Evolutionary conservation across 768 basidiomycete species (phyloP).

Genomic region (Naganishia onofrii): DNA sequence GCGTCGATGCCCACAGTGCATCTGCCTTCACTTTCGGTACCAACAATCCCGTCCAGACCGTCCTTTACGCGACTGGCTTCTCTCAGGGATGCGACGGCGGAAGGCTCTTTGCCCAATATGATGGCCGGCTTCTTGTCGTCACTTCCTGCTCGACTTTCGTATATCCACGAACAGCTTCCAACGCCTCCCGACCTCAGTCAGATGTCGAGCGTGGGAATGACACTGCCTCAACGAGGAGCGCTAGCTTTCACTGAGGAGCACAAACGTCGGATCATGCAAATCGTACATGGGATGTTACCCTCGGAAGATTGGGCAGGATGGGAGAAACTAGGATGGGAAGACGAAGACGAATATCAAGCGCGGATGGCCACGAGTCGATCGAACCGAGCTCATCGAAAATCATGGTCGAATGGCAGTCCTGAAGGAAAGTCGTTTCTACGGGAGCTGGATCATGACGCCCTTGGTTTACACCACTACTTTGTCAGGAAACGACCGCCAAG

Average conservation of each 20-base stretch:
- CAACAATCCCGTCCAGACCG: conserved; percentile 16
- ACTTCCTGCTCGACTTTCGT: conserved; percentile 15
- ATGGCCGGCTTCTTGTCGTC: conserved; percentile 18
- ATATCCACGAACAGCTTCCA: conserved; percentile 21
- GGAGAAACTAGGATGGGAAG: conserved; percentile 51
- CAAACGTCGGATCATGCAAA: conserved; percentile 38
- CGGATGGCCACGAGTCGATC: conserved; percentile 4
- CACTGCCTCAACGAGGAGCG: neutral
- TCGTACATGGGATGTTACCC: conserved; percentile 46
- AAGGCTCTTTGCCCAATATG: conserved; percentile 28
- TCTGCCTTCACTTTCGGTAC: conserved; percentile 25
- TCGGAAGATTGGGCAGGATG: conserved; percentile 52
- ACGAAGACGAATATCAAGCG: conserved; percentile 36
- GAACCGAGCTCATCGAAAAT: conserved; percentile 1
- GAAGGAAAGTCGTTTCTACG: neutral
- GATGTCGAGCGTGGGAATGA: conserved; percentile 12
- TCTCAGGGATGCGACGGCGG: conserved; percentile 29
- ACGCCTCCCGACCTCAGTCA: conserved; percentile 14
- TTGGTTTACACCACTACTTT: conserved; percentile 20
- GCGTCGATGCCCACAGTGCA: conserved; percentile 37
- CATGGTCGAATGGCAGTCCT: conserved; percentile 4
- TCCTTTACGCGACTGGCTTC: conserved; percentile 30
- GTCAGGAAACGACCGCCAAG: conserved; percentile 4
- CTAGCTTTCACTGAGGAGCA: conserved; percentile 22
- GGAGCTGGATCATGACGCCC: conserved; percentile 23